Base-by-base conservation (phyloP, 176 grass and related monocot genomes). In the Secale cereale region DNA sequence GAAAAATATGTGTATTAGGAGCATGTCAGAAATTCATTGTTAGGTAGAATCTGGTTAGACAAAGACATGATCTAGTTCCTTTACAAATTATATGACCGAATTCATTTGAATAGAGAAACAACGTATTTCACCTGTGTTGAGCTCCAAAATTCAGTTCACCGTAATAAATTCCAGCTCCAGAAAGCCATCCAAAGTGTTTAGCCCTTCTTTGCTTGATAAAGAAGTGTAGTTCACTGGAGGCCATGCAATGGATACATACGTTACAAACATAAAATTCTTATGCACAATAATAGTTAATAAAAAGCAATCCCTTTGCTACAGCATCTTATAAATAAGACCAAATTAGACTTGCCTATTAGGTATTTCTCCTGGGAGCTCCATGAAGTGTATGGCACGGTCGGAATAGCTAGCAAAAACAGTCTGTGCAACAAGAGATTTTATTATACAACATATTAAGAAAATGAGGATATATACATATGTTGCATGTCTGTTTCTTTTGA, bases 281-380 rank as follows among this genome's bases (percentile, higher is more conserved):
- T 4, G 1, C 6, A 81, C 45, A 81, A 36, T 70, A 70, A 56
- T 37, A 36, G 30, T 81, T 37, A 17, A 54, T 10, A 74, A 61
- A 69, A n/a, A 54, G 61, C 31, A 67, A 76, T 23, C 56, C 7
- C 7, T 19, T 80, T 68, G 30, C 13, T 37, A n/a, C n/a, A n/a
- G 31, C 27, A 80, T 30, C 28, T 1, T 78, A 82, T 45, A 66
- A 52, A 85, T 56, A 13, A 66, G 26, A 86, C 64, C 14, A 78
- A 60, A 41, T 37, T 65, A 74, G 20, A 90, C 46, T 83, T 80
- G 83, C 96, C 96, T 98, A 74, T 93, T 98, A 27, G 96, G 96
- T 86, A 98, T 92, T 86, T 98, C 96, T 69, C 96, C 96, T 67
- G 96, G 96, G 54, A 98, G 96, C 82, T 98, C 96, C 96, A 98